Percentiles rank a stretch among this genome's conserved stretches.
These are phyloP conservation scores for Flaveria trinervia DNA, from an alignment of 129 eudicot genomes.

Conservation along the genomic window DNA sequence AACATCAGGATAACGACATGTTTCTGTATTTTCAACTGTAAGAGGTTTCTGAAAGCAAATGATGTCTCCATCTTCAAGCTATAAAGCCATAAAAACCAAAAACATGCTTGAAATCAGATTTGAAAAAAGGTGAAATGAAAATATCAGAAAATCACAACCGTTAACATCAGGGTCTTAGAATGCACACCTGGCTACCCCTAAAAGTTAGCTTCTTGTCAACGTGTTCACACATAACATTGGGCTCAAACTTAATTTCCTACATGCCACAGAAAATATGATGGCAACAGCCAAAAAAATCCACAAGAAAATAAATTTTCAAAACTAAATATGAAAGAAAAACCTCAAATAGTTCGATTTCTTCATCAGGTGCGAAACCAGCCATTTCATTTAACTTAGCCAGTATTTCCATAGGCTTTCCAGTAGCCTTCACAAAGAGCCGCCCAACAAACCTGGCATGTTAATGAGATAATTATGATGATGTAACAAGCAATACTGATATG, in stretches of 20 bases:
- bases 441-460: constrained; percentile 67
- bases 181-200: constrained; percentile 65
- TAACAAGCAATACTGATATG: neutral
- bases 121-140: neutral
- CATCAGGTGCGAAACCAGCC: constrained; percentile 83
- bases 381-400: constrained; percentile 64
- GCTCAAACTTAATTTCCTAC: constrained; percentile 85
- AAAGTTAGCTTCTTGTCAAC: constrained; percentile 66
- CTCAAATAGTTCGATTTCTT: constrained; percentile 86
- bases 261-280: constrained; percentile 2
- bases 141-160: constrained; percentile 5
- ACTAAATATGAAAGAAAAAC: constrained; percentile 30
- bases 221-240: constrained; percentile 77
- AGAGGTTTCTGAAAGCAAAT: constrained; percentile 77
- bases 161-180: neutral
- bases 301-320: neutral
- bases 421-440: constrained; percentile 67
- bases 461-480: constrained; percentile 2
- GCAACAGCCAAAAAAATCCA: constrained; percentile 7
- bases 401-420: constrained; percentile 66
- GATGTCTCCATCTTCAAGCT: constrained; percentile 97
- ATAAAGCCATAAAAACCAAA: constrained; percentile 19
- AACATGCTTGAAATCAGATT: constrained; percentile 10
- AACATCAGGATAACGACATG: constrained; percentile 73
- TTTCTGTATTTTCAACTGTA: constrained; percentile 41